Evolutionary conservation across 306 rosid species (phyloP).

Genomic region (Vigna reflexopilosa): DNA sequence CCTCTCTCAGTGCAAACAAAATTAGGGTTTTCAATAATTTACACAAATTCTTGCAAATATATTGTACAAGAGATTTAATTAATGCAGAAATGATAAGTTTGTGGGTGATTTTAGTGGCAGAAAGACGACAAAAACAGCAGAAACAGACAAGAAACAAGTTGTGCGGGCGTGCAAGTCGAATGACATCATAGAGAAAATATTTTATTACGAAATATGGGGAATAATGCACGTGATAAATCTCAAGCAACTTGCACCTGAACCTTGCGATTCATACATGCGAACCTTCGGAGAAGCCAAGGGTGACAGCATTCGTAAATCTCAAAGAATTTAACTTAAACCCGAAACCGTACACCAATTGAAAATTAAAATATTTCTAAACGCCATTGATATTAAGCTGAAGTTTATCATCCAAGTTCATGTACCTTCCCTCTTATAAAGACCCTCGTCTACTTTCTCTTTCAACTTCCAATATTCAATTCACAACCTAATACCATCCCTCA

Average conservation of each 20-base stretch:
- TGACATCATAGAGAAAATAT: conserved; percentile 37
- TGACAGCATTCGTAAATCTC: not conserved
- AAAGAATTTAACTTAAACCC: conserved; percentile 5
- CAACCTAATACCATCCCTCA: not conserved
- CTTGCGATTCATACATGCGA: conserved; percentile 48
- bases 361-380: not conserved
- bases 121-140: conserved; percentile 7
- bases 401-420: conserved; percentile 47
- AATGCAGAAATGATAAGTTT: not conserved
- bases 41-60: too few species aligned
- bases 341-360: not conserved
- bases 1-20: too few species aligned
- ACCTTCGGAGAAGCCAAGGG: conserved; percentile 52
- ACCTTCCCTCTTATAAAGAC: conserved; percentile 55
- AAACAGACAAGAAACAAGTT: conserved; percentile 11
- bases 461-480: conserved; percentile 42
- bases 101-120: not conserved
- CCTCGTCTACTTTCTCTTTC: not conserved
- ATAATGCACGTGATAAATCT: conserved; percentile 54
- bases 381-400: not conserved
- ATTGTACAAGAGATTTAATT: too few species aligned
- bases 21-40: too few species aligned
- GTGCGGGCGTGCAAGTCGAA: conserved; percentile 17
- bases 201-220: not conserved
- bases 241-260: not conserved